A percentile compares a stretch with the other conserved stretches of the same genome.
Conservation (phyloP, 2,329 filamentous ascomycete species). For the Xenoacremonium recifei region DNA sequence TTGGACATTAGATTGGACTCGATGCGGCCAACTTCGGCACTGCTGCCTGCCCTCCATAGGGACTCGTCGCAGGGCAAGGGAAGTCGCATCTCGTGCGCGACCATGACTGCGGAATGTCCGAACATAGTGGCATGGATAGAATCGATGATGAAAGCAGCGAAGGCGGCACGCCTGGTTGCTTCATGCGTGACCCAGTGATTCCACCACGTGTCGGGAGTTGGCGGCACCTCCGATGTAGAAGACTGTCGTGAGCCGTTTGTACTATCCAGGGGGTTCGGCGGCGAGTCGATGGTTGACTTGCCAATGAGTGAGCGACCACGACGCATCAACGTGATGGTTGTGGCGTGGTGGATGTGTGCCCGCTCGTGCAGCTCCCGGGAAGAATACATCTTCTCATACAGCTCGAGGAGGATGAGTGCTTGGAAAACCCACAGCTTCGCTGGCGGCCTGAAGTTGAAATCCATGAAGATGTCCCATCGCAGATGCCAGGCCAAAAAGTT, state of each 20-base stretch:
- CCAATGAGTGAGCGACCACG: constrained; percentile 89
- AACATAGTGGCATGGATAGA: constrained; percentile 98
- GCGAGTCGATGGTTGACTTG: constrained; percentile 79
- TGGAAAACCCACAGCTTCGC: constrained; percentile 97
- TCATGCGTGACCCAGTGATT: constrained; percentile 94
- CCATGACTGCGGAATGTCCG: constrained; percentile 95
- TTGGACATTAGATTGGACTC: constrained; percentile 78
- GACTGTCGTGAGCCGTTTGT: constrained; percentile 57
- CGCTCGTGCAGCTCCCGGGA: constrained; percentile 89
- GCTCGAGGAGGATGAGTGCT: constrained; percentile 79
- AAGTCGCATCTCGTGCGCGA: constrained; percentile 90
- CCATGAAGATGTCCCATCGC: constrained; percentile 95
- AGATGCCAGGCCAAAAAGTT: constrained; percentile 91
- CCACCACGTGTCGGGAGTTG: constrained; percentile 88
- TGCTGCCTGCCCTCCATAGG: constrained; percentile 87
- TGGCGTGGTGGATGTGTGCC: constrained; percentile 95
- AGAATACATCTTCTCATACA: constrained; percentile 98
- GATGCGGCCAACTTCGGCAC: constrained; percentile 79
- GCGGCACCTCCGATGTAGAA: constrained; percentile 58
- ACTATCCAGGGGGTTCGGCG: constrained; percentile 67
- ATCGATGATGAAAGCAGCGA: constrained; percentile 92
- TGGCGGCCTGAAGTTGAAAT: constrained; percentile 83
- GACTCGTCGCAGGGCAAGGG: constrained; percentile 90
- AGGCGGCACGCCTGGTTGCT: constrained; percentile 83
- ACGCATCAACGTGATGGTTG: constrained; percentile 92